Evolutionary conservation across 2,329 filamentous ascomycete genomes (phyloP), one percentile per base, ranked within the genome.

Genomic region (Apiospora hydei): DNA sequence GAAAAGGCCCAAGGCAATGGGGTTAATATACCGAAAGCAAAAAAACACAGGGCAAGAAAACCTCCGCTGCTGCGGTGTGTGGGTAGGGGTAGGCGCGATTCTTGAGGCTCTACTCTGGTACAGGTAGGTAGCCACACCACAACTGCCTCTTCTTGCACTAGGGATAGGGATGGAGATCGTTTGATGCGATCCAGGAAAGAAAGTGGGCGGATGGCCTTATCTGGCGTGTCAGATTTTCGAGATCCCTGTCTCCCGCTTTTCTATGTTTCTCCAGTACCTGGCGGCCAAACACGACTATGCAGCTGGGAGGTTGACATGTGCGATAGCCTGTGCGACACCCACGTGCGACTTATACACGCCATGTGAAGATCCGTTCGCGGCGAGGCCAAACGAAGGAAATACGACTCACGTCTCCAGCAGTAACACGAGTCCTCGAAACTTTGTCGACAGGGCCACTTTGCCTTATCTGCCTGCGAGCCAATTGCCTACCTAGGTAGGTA

Each of bases 231-330:
- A 64, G 57, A 24, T 64, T 64, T 18, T 14, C 21, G 57, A 64
- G 57, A 64, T 64, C 57, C 57, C 57, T 64, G 57, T 41, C 18
- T 64, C 57, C 57, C 57, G 57, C 57, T 64, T 64, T 64, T 64
- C 57, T 64, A 64, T 38, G 26, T 8, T 38, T 34, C 34, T 38
- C 46, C 21, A 49, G 46, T 49, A n/a, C 46, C 46, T n/a, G 46
- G 46, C 46, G 46, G 21, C 18, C 18, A 64, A 41, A 64, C 57
- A 24, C 13, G 57, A 64, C 57, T 64, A 64, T 64, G 30, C 57
- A 51, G 57, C 18, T 41, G 18, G 7, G 11, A 41, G 57, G 57
- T 41, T 64, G 57, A 64, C 57, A 64, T 64, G 57, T 64, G 57
- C 57, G 57, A 64, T 41, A 41, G 57, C 57, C 57, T 64, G 57